phyloP scores from a whole-genome alignment of 345 rosid genomes.

The Fremontodendron californicum region DNA sequence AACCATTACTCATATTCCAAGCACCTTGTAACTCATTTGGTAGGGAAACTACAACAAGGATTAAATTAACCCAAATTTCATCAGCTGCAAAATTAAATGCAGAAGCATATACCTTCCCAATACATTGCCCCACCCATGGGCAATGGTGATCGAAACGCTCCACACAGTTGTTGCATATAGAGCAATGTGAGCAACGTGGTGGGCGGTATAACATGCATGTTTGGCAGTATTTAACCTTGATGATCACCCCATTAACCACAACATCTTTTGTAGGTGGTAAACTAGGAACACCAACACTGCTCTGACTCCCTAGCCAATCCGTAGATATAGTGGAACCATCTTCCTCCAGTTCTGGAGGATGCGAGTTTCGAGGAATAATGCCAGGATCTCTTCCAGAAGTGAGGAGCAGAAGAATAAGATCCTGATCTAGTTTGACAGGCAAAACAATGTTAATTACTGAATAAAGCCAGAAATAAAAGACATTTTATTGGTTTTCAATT shows the following conservation, averaged over 20 bases:
- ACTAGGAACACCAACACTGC: conserved; percentile 28
- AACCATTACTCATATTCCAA: neutral
- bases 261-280: conserved; percentile 75
- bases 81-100: neutral
- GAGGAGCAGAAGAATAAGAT: conserved; percentile 64
- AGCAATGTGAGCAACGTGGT: conserved; percentile 93
- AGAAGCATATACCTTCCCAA: conserved; percentile 62
- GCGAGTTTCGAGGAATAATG: conserved; percentile 73
- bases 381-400: conserved; percentile 96
- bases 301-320: conserved; percentile 45
- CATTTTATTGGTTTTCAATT: neutral
- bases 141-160: conserved; percentile 97
- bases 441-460: neutral
- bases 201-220: conserved; percentile 96
- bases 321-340: conserved; percentile 48
- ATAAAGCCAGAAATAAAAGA: neutral
- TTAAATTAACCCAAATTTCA: neutral
- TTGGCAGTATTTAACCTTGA: conserved; percentile 81
- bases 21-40: neutral
- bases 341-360: conserved; percentile 76
- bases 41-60: neutral
- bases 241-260: conserved; percentile 50
- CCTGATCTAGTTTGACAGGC: conserved; percentile 42
- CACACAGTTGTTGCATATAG: conserved; percentile 88
- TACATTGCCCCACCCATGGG: conserved; percentile 99